Evolutionary conservation across 2,329 filamentous ascomycete species (phyloP), one percentile per base, ranked within the genome.

Genomic region (Exophiala mesophila): DNA sequence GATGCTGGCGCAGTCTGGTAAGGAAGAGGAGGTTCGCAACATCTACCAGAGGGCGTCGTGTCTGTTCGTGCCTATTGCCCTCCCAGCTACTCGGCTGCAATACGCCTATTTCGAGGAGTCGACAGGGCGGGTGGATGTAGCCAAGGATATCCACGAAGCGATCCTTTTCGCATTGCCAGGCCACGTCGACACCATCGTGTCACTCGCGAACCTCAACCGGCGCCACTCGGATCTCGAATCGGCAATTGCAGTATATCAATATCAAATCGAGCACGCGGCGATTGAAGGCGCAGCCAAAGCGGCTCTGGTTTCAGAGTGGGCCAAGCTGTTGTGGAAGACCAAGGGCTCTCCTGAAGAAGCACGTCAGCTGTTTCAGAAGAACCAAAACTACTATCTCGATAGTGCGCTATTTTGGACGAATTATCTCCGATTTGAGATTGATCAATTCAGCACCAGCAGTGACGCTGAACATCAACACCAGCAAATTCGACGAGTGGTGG

Each of bases 91-190:
- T 50, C 81, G 92, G 43, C 73, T 97, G 47, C 86, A 94, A 60
- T 97, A 89, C 70, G 90, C 92, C 10, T 88, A 89, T 56, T 96
- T 96, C 53, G 92, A 98, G 62, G 92, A 98, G 67, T 84, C 86
- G 64, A 75, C 77, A 29, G 86, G 80, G 3, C 80, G 88, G 28
- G 69, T 83, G 18, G 83, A 86, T 49, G 76, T 94, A 26, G 88
- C 90, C 8, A 79, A 83, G 46, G 88, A 86, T 45, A 89, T 98
- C 42, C 86, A 96, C 59, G 76, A 83, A 35, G 82, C 86, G 1
- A 83, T 98, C 40, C 72, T 97, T 21, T 69, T 81, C 52, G 74
- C 76, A 45, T 68, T 94, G 12, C 88, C 90, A 1, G 83, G 85
- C 53, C 86, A 90, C 52, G 76, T 94, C 34, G 88, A 96, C 63